Percentiles rank a stretch among this genome's conserved stretches.
Evolutionary conservation across 768 basidiomycete genomes (phyloP).

Genomic region (Coprinellus micaceus): DNA sequence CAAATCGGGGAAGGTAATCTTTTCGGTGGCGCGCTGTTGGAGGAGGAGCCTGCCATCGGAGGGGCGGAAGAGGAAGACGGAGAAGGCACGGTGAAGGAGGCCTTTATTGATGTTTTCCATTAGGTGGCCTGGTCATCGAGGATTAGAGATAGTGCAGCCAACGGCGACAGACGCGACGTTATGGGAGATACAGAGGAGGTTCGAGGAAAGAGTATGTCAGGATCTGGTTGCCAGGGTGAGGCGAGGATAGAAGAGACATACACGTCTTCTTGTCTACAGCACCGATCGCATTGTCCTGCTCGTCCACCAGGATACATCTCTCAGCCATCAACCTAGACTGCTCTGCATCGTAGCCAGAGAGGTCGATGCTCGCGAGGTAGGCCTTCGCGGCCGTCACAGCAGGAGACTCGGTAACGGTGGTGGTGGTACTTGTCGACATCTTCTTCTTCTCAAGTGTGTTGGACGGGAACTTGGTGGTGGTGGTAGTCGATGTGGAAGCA

Average conservation of each 20-base stretch:
- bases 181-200: too few species aligned
- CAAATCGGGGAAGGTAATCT: slow-evolving; percentile 99
- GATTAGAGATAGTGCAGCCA: too few species aligned
- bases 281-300: slow-evolving; percentile 79
- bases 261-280: slow-evolving; percentile 96
- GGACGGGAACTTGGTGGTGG: too few species aligned
- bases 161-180: too few species aligned
- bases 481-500: too few species aligned
- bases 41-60: slow-evolving; percentile 89
- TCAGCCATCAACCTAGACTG: slow-evolving; percentile 97
- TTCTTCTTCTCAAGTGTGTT: background rate
- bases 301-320: slow-evolving; percentile 87
- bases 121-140: slow-evolving; percentile 66
- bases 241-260: slow-evolving; percentile 35
- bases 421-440: background rate
- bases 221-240: background rate
- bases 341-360: slow-evolving; percentile 83
- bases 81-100: slow-evolving; percentile 95
- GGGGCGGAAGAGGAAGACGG: slow-evolving; percentile 94
- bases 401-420: slow-evolving; percentile 35
- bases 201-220: background rate
- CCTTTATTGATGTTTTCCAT: slow-evolving; percentile 97
- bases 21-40: slow-evolving; percentile 94
- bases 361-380: slow-evolving; percentile 69
- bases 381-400: slow-evolving; percentile 61